A percentile compares a stretch with the other conserved stretches of the same genome.
phyloP scores from a whole-genome alignment of 805 yeast genomes.

The Cephaloascus fragrans region DNA sequence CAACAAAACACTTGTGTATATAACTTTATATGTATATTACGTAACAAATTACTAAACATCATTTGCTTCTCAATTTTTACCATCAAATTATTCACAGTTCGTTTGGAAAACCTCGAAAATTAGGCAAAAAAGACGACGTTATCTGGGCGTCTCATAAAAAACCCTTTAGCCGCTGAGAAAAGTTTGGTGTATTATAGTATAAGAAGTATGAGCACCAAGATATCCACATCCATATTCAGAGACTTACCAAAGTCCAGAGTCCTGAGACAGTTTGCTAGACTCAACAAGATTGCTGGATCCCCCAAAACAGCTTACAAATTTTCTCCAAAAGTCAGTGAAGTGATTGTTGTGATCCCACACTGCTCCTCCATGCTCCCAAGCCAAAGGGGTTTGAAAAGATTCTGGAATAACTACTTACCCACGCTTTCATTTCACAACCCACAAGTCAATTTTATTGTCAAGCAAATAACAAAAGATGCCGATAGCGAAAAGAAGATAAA shows the following conservation, averaged over 20 bases:
- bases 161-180: too few relatives aligned
- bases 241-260: constrained; percentile 13
- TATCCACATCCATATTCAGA: constrained; percentile 6
- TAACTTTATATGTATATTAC: too few relatives aligned
- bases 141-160: too few relatives aligned
- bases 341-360: constrained; percentile 30
- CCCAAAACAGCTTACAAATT: constrained; percentile 21
- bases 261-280: constrained; percentile 22
- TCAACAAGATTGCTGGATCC: constrained; percentile 28
- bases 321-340: constrained; percentile 15
- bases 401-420: constrained; percentile 70
- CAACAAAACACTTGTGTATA: too few relatives aligned
- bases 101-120: too few relatives aligned
- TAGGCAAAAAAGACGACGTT: too few relatives aligned
- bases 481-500: neutral
- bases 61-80: too few relatives aligned
- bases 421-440: constrained; percentile 80
- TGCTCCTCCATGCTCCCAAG: constrained; percentile 21
- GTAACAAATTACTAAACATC: too few relatives aligned
- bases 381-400: constrained; percentile 59
- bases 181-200: too few relatives aligned
- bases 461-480: constrained; percentile 29
- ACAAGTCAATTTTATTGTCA: constrained; percentile 48
- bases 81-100: too few relatives aligned
- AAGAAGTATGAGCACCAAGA: too few relatives aligned